Evolutionary conservation across 768 basidiomycete species (phyloP).

Genomic region (Mycena haematopus): DNA sequence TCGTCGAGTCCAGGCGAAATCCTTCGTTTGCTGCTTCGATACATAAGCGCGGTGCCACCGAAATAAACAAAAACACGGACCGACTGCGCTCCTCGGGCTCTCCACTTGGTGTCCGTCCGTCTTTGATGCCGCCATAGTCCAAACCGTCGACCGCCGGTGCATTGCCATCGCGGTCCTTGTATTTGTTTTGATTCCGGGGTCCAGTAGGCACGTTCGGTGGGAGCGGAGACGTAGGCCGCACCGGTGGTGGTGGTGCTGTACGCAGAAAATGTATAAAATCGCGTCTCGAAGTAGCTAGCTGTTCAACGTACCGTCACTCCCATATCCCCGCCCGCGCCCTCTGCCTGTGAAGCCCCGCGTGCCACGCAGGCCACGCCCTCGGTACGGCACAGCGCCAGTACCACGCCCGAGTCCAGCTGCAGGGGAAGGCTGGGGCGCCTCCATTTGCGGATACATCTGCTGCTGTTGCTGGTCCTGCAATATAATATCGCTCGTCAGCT

Average conservation of each 20-base stretch:
- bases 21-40: slow-evolving; percentile 65
- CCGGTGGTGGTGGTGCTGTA: slow-evolving; percentile 56
- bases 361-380: slow-evolving; percentile 50
- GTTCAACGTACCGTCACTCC: slow-evolving; percentile 42
- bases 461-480: slow-evolving; percentile 64
- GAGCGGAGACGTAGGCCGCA: slow-evolving; percentile 82
- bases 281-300: slow-evolving; percentile 20
- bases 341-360: slow-evolving; percentile 48
- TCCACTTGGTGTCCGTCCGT: slow-evolving; percentile 64
- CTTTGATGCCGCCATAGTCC: slow-evolving; percentile 76
- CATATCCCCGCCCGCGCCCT: slow-evolving; percentile 52
- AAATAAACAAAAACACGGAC: slow-evolving; percentile 41
- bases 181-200: slow-evolving; percentile 87
- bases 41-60: not conserved
- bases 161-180: slow-evolving; percentile 87
- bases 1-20: slow-evolving; percentile 78
- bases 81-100: slow-evolving; percentile 74
- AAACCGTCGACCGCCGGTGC: slow-evolving; percentile 88
- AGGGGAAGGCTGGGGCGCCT: slow-evolving; percentile 40
- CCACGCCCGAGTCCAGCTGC: slow-evolving; percentile 43
- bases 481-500: not conserved
- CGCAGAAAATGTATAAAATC: slow-evolving; percentile 12
- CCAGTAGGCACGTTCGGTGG: slow-evolving; percentile 90
- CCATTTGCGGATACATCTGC: slow-evolving; percentile 74
- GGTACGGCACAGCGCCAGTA: slow-evolving; percentile 43